phyloP scores from a whole-genome alignment of 1,284 basidiomycete species.

The Leccinum insigne region DNA sequence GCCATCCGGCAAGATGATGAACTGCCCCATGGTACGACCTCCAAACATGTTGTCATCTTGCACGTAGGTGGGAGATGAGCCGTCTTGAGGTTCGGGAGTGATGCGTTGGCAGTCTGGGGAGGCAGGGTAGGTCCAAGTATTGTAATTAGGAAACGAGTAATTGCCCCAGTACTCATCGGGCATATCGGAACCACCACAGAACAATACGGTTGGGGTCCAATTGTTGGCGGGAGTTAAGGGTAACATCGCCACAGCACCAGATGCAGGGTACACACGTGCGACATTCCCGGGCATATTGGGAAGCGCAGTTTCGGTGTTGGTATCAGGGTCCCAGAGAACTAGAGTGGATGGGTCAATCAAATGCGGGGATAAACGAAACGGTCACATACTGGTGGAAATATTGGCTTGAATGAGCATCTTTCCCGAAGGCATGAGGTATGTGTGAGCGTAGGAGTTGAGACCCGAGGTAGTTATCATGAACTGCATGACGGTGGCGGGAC shows the following conservation, averaged over 20 bases:
- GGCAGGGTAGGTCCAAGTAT: conserved; percentile 66
- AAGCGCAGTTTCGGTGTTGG: conserved; percentile 60
- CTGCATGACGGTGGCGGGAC: conserved; percentile 62
- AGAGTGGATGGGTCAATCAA: conserved; percentile 14
- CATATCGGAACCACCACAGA: conserved; percentile 88
- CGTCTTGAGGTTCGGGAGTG: conserved; percentile 76
- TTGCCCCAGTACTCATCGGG: conserved; percentile 71
- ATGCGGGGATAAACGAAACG: background rate
- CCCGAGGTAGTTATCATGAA: conserved; percentile 85
- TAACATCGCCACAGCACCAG: conserved; percentile 88
- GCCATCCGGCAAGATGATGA: conserved; percentile 78
- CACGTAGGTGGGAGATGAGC: conserved; percentile 50
- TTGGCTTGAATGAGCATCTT: conserved; percentile 87
- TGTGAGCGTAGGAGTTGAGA: conserved; percentile 87
- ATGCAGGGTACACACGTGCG: conserved; percentile 90
- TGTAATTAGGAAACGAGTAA: conserved; percentile 64
- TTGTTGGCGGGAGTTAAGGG: conserved; percentile 90
- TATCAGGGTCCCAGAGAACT: conserved; percentile 66
- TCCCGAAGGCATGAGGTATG: conserved; percentile 85
- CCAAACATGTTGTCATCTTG: conserved; percentile 78
- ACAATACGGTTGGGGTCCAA: conserved; percentile 83
- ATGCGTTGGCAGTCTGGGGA: conserved; percentile 71
- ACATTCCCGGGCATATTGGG: conserved; percentile 67
- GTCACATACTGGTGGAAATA: conserved; percentile 65
- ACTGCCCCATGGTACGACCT: conserved; percentile 86